Percentiles rank a stretch among this genome's conserved stretches.
Evolutionary conservation across 208 protist species (phyloP).

Genomic region (Phytomonas sp.): DNA sequence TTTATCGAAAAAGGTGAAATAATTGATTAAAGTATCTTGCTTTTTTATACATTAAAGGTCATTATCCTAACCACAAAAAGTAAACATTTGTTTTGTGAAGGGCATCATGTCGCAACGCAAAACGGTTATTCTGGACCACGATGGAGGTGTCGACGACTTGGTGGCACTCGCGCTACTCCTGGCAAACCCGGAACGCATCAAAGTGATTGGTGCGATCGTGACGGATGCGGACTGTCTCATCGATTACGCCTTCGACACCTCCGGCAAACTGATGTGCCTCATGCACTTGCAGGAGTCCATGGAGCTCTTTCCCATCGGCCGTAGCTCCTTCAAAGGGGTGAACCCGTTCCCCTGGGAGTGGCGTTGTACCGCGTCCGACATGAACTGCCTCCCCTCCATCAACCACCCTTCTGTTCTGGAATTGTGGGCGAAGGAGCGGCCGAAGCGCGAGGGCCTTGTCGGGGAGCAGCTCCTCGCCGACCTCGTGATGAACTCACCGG

Average conservation of each 20-base stretch:
- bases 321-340: conserved; percentile 59
- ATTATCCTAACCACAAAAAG: too few relatives aligned
- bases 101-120: conserved; percentile 21
- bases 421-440: conserved; percentile 37
- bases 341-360: conserved; percentile 82
- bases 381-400: conserved; percentile 77
- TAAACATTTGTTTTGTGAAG: too few relatives aligned
- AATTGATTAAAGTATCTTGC: too few relatives aligned
- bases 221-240: conserved; percentile 84
- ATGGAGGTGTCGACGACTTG: conserved; percentile 82
- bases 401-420: conserved; percentile 52
- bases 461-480: conserved; percentile 81
- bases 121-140: conserved; percentile 80
- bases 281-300: conserved; percentile 36
- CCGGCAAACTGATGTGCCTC: conserved; percentile 72
- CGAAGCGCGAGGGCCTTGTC: conserved; percentile 29
- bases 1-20: not conserved
- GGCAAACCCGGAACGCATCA: conserved; percentile 56
- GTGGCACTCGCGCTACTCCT: conserved; percentile 69
- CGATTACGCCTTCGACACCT: conserved; percentile 57
- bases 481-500: conserved; percentile 53
- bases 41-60: too few relatives aligned
- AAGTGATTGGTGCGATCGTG: conserved; percentile 73
- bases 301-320: conserved; percentile 60
- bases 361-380: conserved; percentile 75